Percentiles rank a stretch among this genome's conserved stretches.
Evolutionary conservation across 108 stramenopile genomes (phyloP).

Genomic region (Mediolabrus comicus): DNA sequence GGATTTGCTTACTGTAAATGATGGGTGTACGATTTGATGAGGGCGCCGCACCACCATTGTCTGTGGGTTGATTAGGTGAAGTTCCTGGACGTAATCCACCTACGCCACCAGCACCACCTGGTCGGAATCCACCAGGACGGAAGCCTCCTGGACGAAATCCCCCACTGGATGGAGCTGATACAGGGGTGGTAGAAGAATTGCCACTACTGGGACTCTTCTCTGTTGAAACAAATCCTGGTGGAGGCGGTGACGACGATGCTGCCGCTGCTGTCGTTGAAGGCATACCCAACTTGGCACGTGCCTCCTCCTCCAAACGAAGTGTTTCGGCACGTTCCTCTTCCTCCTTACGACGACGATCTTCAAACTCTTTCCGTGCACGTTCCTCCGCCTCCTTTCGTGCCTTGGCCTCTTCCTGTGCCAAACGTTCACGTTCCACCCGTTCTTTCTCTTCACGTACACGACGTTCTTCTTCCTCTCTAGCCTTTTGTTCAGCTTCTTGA

Average conservation of each 20-base stretch:
- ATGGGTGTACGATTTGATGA: slow-evolving; percentile 16
- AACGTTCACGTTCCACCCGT: slow-evolving; percentile 11
- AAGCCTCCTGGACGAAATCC: slow-evolving; percentile 38
- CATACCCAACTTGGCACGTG: slow-evolving; percentile 8
- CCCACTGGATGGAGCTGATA: slow-evolving; percentile 11
- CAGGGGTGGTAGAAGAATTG: neutral
- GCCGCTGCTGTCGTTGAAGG: neutral
- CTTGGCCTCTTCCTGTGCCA: slow-evolving; percentile 24
- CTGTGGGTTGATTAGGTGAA: slow-evolving; percentile 2
- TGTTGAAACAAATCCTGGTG: neutral
- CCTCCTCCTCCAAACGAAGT: slow-evolving; percentile 29
- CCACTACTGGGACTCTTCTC: neutral
- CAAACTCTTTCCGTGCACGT: slow-evolving; percentile 32
- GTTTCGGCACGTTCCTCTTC: slow-evolving; percentile 29
- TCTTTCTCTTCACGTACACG: slow-evolving; percentile 5
- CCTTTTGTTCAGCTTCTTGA: slow-evolving; percentile 13
- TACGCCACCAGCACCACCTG: neutral
- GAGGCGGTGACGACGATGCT: neutral
- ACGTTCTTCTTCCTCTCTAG: slow-evolving; percentile 22
- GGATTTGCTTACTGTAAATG: slow-evolving; percentile 46
- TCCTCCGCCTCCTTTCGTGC: slow-evolving; percentile 31
- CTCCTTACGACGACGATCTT: slow-evolving; percentile 25
- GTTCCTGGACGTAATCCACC: slow-evolving; percentile 35
- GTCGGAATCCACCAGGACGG: slow-evolving; percentile 11
- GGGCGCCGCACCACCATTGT: neutral